A percentile compares a stretch with the other conserved stretches of the same genome.
These are phyloP conservation scores for Bathelium albidoporum DNA, from an alignment of 495 filamentous ascomycete genomes.

Conservation along the genomic window DNA sequence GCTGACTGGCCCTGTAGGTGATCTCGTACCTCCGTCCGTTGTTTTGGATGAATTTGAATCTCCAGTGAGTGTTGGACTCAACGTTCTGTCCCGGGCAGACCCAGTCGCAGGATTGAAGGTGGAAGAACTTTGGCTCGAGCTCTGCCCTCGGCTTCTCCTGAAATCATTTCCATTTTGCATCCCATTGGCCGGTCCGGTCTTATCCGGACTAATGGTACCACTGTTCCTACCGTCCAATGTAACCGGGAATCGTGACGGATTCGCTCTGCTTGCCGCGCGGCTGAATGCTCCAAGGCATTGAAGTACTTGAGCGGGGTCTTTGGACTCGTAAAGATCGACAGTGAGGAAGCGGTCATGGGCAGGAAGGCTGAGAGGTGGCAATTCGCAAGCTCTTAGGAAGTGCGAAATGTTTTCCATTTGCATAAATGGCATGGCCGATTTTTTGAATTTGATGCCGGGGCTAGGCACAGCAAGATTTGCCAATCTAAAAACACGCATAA, in stretches of 20 bases:
- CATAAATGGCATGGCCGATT: constrained; percentile 89
- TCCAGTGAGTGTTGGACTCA: constrained; percentile 47
- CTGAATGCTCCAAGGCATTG: constrained; percentile 91
- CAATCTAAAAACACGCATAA: constrained; percentile 43
- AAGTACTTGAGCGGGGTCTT: constrained; percentile 93
- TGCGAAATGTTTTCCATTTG: constrained; percentile 99
- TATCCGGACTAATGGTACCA: constrained; percentile 55
- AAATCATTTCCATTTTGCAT: constrained; percentile 17
- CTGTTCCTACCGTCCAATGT: not conserved
- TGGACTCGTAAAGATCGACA: constrained; percentile 90
- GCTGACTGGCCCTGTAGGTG: constrained; percentile 50
- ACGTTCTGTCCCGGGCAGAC: constrained; percentile 19
- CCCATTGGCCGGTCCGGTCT: constrained; percentile 37
- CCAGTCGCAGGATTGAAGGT: constrained; percentile 17
- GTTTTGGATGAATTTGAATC: constrained; percentile 31
- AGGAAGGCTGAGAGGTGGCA: constrained; percentile 72
- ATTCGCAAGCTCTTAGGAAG: constrained; percentile 80
- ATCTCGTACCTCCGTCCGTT: constrained; percentile 27
- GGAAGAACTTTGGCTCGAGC: constrained; percentile 43
- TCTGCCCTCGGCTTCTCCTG: constrained; percentile 4
- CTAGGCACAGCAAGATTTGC: constrained; percentile 69
- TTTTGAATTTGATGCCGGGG: constrained; percentile 70
- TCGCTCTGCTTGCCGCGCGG: constrained; percentile 66
- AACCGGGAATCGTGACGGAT: constrained; percentile 61
- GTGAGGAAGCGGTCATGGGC: constrained; percentile 95